These are phyloP conservation scores for Pelargonium nanum DNA, from an alignment of 345 rosid species.

Conservation along the genomic window DNA sequence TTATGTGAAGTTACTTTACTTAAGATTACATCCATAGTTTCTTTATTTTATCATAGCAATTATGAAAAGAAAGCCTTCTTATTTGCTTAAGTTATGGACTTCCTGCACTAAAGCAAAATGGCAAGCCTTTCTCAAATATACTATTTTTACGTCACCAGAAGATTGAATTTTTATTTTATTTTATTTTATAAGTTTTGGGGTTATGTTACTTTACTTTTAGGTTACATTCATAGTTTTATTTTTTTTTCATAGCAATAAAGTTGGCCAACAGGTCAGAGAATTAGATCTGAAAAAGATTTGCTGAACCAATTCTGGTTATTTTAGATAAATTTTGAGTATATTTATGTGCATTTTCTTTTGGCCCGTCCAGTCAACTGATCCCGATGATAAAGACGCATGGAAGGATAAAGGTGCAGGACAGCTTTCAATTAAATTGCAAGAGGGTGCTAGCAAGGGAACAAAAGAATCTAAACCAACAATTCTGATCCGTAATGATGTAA, in stretches of 20 bases:
- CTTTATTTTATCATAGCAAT: no score
- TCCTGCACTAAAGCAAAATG: no score
- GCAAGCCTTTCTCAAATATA: no score
- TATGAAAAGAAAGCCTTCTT: neutral
- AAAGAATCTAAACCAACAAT: slow-evolving; percentile 85
- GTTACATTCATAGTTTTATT: neutral
- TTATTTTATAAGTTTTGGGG: neutral
- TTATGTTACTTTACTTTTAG: neutral
- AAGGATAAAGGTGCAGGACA: slow-evolving; percentile 92
- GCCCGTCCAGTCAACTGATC: slow-evolving; percentile 57
- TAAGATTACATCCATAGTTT: neutral
- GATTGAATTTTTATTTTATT: neutral
- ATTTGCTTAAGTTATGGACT: no score
- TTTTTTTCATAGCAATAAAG: no score
- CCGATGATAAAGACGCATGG: slow-evolving; percentile 76
- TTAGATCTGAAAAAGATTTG: neutral
- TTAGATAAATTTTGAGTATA: neutral
- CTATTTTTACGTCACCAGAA: neutral
- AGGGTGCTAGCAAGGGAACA: slow-evolving; percentile 71
- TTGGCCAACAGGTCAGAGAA: neutral
- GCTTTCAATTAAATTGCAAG: slow-evolving; percentile 80
- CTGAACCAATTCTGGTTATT: neutral
- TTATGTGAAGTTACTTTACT: neutral
- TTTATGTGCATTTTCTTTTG: slow-evolving; percentile 5
- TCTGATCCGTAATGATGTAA: slow-evolving; percentile 77